These are phyloP conservation scores for Houttuynia cordata DNA, from an alignment of 164 flowering plant genomes.

Conservation along the genomic window DNA sequence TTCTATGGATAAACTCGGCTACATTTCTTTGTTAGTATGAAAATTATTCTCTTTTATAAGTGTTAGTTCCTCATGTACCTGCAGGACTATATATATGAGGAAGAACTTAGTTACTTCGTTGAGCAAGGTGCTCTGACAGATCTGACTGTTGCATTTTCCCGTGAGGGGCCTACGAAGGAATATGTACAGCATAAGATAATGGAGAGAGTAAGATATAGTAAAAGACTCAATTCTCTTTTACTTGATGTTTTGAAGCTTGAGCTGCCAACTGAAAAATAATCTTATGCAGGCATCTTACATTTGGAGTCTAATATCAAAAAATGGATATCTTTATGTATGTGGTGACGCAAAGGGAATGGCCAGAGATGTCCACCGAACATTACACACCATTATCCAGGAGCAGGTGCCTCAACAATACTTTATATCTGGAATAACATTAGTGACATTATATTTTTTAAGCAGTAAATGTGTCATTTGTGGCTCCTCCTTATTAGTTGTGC, in stretches of 20 bases:
- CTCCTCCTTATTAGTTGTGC: too few relatives aligned
- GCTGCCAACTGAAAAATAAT: background rate
- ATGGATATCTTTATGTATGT: slow-evolving; percentile 75
- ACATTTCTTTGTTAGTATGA: too few relatives aligned
- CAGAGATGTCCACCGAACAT: slow-evolving; percentile 74
- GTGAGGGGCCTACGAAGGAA: slow-evolving; percentile 79
- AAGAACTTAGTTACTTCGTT: slow-evolving; percentile 59
- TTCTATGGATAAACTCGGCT: too few relatives aligned
- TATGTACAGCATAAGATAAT: slow-evolving; percentile 92
- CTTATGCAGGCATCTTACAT: slow-evolving; percentile 47
- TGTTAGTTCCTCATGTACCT: too few relatives aligned
- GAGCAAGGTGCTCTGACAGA: slow-evolving; percentile 60
- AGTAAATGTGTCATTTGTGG: background rate
- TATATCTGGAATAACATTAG: background rate
- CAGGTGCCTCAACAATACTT: slow-evolving; percentile 29
- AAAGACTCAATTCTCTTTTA: too few relatives aligned
- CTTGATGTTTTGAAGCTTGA: background rate
- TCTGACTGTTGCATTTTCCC: slow-evolving; percentile 78
- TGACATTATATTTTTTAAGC: background rate
- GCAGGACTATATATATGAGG: slow-evolving; percentile 87
- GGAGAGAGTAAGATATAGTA: slow-evolving; percentile 45
- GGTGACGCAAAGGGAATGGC: slow-evolving; percentile 99
- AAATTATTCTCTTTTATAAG: too few relatives aligned
- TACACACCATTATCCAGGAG: slow-evolving; percentile 70
- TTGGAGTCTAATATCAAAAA: slow-evolving; percentile 57